Base-by-base conservation (phyloP, 2,329 filamentous ascomycete species). In the Colletotrichum paranaense region DNA sequence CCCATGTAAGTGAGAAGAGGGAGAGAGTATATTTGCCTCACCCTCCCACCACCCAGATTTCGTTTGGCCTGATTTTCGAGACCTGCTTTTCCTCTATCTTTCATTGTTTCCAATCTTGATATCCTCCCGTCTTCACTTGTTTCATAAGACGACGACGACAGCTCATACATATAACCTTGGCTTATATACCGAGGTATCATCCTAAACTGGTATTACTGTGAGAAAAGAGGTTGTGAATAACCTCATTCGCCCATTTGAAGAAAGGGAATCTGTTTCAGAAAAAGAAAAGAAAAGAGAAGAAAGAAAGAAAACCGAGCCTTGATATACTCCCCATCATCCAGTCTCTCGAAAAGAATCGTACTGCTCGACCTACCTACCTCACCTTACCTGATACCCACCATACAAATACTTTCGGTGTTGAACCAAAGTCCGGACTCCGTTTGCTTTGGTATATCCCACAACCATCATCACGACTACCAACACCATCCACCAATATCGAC, bases 41-140 rank as follows among this genome's bases (percentile, higher is more conserved):
- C 26, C 14, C 32, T 19, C 42, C 42, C n/a, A 38, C 28, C 67
- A 24, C 32, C 46, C 60, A 30, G 32, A n/a, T 52, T 32, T 56
- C 56, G 28, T 46, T 66, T 70, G 70, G 70, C 60, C 67, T 73
- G 60, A 62, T 70, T 60, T 62, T 56, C 59, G 62, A 70, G 59
- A 70, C 67, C 70, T 72, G 52, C 49, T 38, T 49, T 56, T 57
- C 46, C 46, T 26, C 38, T 3, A 42, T 46, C 42, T 42, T 26
- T 8, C 8, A n/a, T 52, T 64, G 58, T 30, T 52, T 64, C 49
- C 66, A 38, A 64, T 64, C 58, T 58, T 26, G 56, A 49, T 49
- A 49, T n/a, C 42, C 42, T n/a, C 42, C 42, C 42, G 42, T 42
- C 38, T 42, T 42, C 26, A 7, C 3, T 42, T 8, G 16, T 49